phyloP scores from a whole-genome alignment of 2,329 filamentous ascomycete species.

The Periglandula ipomoeae region DNA sequence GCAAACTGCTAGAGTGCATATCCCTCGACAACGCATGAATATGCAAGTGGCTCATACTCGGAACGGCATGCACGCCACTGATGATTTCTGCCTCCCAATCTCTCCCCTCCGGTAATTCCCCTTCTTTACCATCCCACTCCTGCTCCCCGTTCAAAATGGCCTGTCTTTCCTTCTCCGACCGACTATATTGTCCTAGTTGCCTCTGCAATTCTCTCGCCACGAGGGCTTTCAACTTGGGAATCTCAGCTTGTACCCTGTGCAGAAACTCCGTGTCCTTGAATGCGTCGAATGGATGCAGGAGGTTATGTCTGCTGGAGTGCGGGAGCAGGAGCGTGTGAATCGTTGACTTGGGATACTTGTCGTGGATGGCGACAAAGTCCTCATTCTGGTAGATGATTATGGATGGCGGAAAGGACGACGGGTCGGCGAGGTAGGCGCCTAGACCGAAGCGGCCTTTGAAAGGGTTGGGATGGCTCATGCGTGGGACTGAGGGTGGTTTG shows the following conservation, averaged over 20 bases:
- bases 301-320: constrained; percentile 50
- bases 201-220: constrained; percentile 69
- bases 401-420: constrained; percentile 49
- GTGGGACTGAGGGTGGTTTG: constrained; percentile 18
- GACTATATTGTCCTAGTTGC: constrained; percentile 54
- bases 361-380: constrained; percentile 67
- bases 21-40: constrained; percentile 80
- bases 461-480: constrained; percentile 16
- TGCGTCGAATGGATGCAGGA: constrained; percentile 67
- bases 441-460: constrained; percentile 52
- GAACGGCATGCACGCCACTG: constrained; percentile 75
- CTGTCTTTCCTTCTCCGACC: constrained; percentile 52
- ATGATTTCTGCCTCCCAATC: constrained; percentile 71
- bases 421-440: constrained; percentile 55
- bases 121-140: constrained; percentile 15
- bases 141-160: constrained; percentile 53
- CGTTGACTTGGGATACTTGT: constrained; percentile 76
- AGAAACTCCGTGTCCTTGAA: constrained; percentile 66
- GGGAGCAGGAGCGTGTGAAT: constrained; percentile 86
- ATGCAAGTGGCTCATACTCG: constrained; percentile 88
- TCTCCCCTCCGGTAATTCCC: constrained; percentile 54
- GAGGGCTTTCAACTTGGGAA: constrained; percentile 48
- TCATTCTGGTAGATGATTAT: constrained; percentile 58
- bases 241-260: constrained; percentile 50
- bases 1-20: constrained; percentile 61